Conservation (phyloP, 306 rosid species). For the Rosa chinensis region DNA sequence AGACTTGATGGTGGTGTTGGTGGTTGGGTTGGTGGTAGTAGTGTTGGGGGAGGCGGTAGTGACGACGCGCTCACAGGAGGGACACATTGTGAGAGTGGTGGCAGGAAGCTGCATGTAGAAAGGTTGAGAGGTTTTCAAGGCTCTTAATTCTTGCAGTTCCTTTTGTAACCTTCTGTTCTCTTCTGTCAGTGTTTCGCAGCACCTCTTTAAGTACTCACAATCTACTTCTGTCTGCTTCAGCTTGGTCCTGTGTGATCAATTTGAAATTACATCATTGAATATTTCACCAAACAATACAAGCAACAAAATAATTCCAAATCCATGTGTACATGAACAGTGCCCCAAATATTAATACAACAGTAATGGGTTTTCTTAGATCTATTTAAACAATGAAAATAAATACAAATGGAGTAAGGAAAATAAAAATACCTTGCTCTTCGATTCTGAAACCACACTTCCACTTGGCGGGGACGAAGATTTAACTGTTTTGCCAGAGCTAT, state of each 20-base stretch:
- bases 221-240: conserved; percentile 98
- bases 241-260: conserved; percentile 60
- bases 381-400: not conserved
- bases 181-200: conserved; percentile 87
- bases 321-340: not conserved
- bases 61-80: conserved; percentile 83
- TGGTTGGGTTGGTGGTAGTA: not conserved
- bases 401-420: not conserved
- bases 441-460: conserved; percentile 98
- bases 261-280: not conserved
- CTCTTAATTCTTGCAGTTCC: conserved; percentile 89
- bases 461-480: conserved; percentile 96
- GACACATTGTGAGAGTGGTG: conserved; percentile 98
- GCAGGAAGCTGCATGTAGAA: conserved; percentile 95
- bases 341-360: not conserved
- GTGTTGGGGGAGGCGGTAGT: conserved; percentile 37
- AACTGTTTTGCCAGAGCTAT: conserved; percentile 78
- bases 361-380: not conserved
- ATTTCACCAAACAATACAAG: not conserved
- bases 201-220: conserved; percentile 87
- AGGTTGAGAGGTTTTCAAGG: conserved; percentile 76
- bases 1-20: not conserved
- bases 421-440: conserved; percentile 84
- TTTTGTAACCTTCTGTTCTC: conserved; percentile 91
- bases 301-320: not conserved